These are phyloP conservation scores for Mucor circinelloides DNA, from an alignment of 371 early-diverging fungal genomes.

Conservation along the genomic window DNA sequence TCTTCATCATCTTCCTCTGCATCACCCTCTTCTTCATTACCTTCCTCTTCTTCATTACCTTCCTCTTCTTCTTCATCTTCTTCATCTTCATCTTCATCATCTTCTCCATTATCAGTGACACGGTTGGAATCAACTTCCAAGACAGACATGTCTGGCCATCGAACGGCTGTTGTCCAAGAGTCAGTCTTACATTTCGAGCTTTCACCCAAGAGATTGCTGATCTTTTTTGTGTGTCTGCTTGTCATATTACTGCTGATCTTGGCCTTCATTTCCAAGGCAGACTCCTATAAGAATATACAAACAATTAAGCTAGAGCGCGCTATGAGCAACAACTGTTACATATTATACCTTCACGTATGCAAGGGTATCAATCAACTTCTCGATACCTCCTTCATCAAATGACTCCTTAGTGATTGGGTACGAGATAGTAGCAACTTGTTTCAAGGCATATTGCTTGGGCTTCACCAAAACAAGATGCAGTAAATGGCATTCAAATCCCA, in stretches of 20 bases:
- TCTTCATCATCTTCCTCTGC: background rate
- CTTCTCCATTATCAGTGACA: constrained; percentile 12
- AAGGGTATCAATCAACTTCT: constrained; percentile 11
- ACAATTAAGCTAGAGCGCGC: constrained; percentile 11
- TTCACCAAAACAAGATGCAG: constrained; percentile 13
- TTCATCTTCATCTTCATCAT: constrained; percentile 5
- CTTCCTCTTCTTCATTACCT: constrained; percentile 1
- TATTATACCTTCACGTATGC: constrained; percentile 17
- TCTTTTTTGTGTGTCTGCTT: constrained; percentile 8
- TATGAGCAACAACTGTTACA: constrained; percentile 15
- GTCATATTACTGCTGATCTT: constrained; percentile 2
- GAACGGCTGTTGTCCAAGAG: constrained; percentile 8
- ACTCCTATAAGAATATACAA: constrained; percentile 12
- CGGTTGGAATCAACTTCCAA: constrained; percentile 7
- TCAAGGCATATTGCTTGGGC: constrained; percentile 12
- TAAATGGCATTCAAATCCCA: constrained; percentile 16
- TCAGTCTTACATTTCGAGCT: constrained; percentile 7
- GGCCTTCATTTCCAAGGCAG: constrained; percentile 15
- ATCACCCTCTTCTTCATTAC: background rate
- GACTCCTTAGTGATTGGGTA: constrained; percentile 4
- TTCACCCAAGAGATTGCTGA: constrained; percentile 8
- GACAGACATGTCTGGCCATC: constrained; percentile 8
- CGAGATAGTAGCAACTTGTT: constrained; percentile 1
- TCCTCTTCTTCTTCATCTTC: constrained; percentile 4
- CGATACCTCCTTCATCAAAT: constrained; percentile 13